Conservation (phyloP, 768 basidiomycete genomes). For the Pisolithus albus region DNA sequence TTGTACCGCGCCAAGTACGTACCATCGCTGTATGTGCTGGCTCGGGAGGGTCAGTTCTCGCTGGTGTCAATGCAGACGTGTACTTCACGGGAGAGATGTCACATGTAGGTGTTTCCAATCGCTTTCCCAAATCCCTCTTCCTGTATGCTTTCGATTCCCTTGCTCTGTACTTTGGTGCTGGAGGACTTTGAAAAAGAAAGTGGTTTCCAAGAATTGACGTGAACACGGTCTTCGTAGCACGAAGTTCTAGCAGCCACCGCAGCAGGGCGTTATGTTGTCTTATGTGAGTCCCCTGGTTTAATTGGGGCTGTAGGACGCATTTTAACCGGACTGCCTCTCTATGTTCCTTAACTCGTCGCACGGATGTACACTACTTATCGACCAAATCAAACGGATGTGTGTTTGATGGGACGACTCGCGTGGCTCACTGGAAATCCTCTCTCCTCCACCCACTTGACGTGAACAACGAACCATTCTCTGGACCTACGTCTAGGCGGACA, state of each 20-base stretch:
- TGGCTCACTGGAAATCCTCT: background rate
- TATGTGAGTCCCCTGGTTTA: conserved; percentile 50
- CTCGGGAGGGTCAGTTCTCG: conserved; percentile 73
- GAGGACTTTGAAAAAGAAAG: background rate
- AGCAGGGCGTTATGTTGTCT: conserved; percentile 68
- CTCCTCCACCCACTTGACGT: conserved; percentile 10
- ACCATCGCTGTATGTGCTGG: conserved; percentile 90
- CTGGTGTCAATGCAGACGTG: conserved; percentile 69
- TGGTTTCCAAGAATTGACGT: background rate
- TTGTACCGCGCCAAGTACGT: conserved; percentile 31
- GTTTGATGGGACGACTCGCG: background rate
- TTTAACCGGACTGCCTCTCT: too few relatives aligned
- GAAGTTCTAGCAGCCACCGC: conserved; percentile 80
- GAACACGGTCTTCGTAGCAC: conserved; percentile 47
- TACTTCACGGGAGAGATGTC: conserved; percentile 92
- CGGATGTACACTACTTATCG: too few relatives aligned
- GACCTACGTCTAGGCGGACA: conserved; percentile 58
- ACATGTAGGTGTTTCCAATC: conserved; percentile 49
- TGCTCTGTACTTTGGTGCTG: too few relatives aligned
- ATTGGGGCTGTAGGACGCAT: background rate
- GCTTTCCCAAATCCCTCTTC: conserved; percentile 8
- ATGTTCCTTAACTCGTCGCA: too few relatives aligned
- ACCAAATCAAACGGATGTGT: too few relatives aligned
- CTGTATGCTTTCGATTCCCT: background rate
- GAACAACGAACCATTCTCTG: too few relatives aligned